phyloP scores from a whole-genome alignment of 257 asterid genomes.

The Solanum etuberosum region DNA sequence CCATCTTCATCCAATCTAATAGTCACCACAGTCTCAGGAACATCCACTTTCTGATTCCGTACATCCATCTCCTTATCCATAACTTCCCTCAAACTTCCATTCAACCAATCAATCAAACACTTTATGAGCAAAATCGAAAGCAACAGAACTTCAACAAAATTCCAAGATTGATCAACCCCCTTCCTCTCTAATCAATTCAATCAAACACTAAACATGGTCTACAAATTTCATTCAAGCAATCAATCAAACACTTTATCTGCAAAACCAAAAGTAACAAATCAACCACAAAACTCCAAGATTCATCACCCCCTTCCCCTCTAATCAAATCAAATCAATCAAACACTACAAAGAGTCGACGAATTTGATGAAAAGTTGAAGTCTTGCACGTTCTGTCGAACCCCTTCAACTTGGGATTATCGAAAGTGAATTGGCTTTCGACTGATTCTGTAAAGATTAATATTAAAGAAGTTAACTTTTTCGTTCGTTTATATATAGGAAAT shows the following conservation, averaged over 20 bases:
- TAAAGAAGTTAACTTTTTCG: background rate
- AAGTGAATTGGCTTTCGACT: background rate
- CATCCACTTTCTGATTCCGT: background rate
- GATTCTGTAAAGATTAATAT: background rate
- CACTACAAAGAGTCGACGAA: background rate
- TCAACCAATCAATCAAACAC: background rate
- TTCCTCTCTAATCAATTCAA: background rate
- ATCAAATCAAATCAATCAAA: background rate
- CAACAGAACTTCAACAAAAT: background rate
- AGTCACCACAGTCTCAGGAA: background rate
- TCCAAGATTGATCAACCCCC: background rate
- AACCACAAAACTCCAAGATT: background rate
- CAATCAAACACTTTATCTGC: background rate
- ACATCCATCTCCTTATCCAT: background rate
- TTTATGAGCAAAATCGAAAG: background rate
- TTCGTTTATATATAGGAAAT: background rate
- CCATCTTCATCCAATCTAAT: background rate
- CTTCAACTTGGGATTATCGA: background rate
- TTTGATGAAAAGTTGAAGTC: background rate
- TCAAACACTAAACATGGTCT: background rate
- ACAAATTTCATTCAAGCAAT: background rate
- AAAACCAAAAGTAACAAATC: background rate
- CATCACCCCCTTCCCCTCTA: background rate
- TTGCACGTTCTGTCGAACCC: background rate
- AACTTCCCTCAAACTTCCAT: background rate